Conservation (phyloP, 2,329 filamentous ascomycete species). For the Apiospora arundinis region DNA sequence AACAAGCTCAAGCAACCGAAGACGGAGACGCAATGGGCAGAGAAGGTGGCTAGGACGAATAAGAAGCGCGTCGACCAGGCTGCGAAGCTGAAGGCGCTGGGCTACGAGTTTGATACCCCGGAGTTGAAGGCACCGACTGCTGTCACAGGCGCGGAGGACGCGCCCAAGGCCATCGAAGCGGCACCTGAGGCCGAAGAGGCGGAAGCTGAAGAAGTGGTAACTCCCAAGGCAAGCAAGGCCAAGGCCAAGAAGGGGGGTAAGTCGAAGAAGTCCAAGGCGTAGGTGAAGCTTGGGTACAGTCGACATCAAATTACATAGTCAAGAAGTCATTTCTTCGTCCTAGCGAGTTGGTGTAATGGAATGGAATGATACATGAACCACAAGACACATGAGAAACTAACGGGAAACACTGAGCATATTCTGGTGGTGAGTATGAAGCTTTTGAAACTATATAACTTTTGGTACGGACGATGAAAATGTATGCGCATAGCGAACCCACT, state of each 20-base stretch:
- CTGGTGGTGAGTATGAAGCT: neutral
- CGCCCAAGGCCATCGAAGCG: constrained; percentile 47
- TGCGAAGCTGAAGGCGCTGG: constrained; percentile 78
- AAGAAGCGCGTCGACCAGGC: constrained; percentile 71
- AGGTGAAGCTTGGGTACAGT: constrained; percentile 29
- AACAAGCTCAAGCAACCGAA: constrained; percentile 75
- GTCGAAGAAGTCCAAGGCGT: constrained; percentile 48
- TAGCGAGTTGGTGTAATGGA: neutral
- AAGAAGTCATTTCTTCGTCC: constrained; percentile 4
- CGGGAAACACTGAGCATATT: neutral
- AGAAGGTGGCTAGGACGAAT: constrained; percentile 76
- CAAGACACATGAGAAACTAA: neutral
- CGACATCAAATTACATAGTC: constrained; percentile 21
- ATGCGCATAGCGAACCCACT: constrained; percentile 68
- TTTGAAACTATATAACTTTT: neutral
- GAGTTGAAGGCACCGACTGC: constrained; percentile 66
- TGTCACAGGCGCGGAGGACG: constrained; percentile 41
- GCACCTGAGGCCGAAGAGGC: constrained; percentile 35
- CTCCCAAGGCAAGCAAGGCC: constrained; percentile 41
- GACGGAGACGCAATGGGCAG: constrained; percentile 78
- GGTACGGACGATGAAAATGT: constrained; percentile 46
- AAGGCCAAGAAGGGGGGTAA: constrained; percentile 44
- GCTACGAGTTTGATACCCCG: constrained; percentile 83
- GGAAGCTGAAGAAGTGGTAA: constrained; percentile 34
- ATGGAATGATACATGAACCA: neutral